Base-by-base conservation (phyloP, 2,329 filamentous ascomycete species). In the Exserohilum turcica region DNA sequence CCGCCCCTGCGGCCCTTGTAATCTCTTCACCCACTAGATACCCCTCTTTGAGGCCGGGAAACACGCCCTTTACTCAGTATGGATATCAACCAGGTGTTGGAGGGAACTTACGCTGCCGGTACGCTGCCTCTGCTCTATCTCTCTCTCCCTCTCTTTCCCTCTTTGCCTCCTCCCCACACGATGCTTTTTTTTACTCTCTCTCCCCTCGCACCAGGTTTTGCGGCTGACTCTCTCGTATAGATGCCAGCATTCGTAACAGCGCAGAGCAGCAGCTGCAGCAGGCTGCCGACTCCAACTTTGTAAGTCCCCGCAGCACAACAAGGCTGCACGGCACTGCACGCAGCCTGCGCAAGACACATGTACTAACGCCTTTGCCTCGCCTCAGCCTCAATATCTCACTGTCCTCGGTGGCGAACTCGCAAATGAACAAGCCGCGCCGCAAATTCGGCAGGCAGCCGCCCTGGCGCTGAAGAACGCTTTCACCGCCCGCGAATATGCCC, bases 401-500 rank as follows among this genome's bases (percentile, higher is more conserved):
- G 94, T 92, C 61, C 89, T 99, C 73, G 93, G 94, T 65, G 89
- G 91, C 79, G 91, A 96, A 78, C 86, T 99, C 71, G 92, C 92
- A 54, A 96, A 97, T 78, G 93, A 97, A 73, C 84, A 85, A 66
- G 87, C 89, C 64, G 83, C 90, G 73, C 84, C 89, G 62, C 85
- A 91, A 73, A 94, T 97, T 74, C 89, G 94, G 83, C 89, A 91
- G 66, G 93, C 94, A 66, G 94, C 94, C 68, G 94, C 92, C 86
- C 86, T 99, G 68, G 93, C 94, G 66, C 83, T 99, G 72, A 99
- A 99, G 81, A 99, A 99, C 83, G 90, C 94, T 70, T 97, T 99
- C 81, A 91, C 91, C 72, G 90, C 92, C 71, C 89, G 94, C 82
- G 94, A 99, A 78, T 88, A 88, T 71, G 81, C 86, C 70, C 89